Base-by-base conservation (phyloP, 306 rosid species). In the Casuarina glauca region DNA sequence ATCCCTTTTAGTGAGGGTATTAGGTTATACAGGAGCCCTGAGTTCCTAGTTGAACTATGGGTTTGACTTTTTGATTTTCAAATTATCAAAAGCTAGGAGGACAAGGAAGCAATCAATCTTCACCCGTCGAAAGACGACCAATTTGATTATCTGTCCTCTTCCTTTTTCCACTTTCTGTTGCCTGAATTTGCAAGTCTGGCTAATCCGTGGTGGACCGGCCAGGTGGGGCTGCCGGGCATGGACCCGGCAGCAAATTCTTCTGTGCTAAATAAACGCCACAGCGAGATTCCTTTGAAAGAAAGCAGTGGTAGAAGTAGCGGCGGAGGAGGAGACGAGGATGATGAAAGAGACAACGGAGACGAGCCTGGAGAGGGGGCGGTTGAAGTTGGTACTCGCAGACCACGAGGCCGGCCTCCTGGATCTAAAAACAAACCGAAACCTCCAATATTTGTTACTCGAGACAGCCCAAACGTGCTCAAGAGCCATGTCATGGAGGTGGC, bases 401-500 rank as follows among this genome's bases (percentile, higher is more conserved):
- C 97, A 10, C 79, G 99, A 55, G 99, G 99, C 42, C 86, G 99
- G 1, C 99, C 99, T 10, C 91, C 99, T 0, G 99, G 99, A 51
- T 93, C 99, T 52, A 96, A 93, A 67, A 96, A 96, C 87, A 93
- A 93, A 54, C 98, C 96, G 0, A 96, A 91, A 79, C 99, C 97
- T 1, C 99, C 99, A 2, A 91, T 96, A 80, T 91, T 96, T 9
- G 93, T 96, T 3, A 91, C 97, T 4, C 75, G 97, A 4, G 98
- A 96, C 69, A 91, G 91, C 75, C 99, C 99, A 69, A 91, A 96
- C 82, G 93, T 97, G 12, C 93, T 96, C 5, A 80, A 89, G 32
- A 96, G 99, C 84, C 97, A 93, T 38, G 97, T 96, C 5, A 88
- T 96, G 90, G 99, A 96, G 86, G 90, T 96, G 5, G 88, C 98